Conservation (phyloP, 1,139 yeast genomes). For the Trichomonascaceae sp. region DNA sequence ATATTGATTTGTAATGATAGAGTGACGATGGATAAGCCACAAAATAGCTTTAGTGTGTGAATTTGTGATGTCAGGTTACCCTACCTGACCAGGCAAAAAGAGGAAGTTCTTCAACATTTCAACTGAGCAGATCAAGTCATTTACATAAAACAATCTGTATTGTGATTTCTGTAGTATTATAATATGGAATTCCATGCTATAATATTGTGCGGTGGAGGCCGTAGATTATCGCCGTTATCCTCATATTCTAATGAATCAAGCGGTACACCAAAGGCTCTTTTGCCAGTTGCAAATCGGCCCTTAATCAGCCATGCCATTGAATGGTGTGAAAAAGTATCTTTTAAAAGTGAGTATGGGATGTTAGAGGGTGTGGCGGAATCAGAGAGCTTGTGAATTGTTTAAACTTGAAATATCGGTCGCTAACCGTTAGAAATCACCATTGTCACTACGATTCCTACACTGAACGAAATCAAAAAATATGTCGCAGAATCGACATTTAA, state of each 20-base stretch:
- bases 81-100: neutral
- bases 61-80: neutral
- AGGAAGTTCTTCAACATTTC: neutral
- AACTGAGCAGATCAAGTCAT: neutral
- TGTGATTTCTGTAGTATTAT: neutral
- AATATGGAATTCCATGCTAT: conserved; percentile 88
- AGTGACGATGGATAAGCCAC: neutral
- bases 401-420: neutral
- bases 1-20: neutral
- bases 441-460: conserved; percentile 35
- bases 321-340: conserved; percentile 80
- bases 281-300: conserved; percentile 90
- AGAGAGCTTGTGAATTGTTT: no score
- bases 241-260: conserved; percentile 44
- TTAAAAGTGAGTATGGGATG: conserved; percentile 18
- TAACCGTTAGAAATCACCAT: conserved; percentile 39
- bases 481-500: conserved; percentile 15
- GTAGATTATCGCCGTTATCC: conserved; percentile 58
- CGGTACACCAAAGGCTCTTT: conserved; percentile 72
- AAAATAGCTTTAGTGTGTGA: neutral
- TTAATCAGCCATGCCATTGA: conserved; percentile 81
- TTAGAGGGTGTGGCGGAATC: neutral
- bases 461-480: conserved; percentile 15
- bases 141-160: neutral
- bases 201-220: conserved; percentile 82